Evolutionary conservation across 2,329 filamentous ascomycete genomes (phyloP).

Genomic region (Cercospora zeina): DNA sequence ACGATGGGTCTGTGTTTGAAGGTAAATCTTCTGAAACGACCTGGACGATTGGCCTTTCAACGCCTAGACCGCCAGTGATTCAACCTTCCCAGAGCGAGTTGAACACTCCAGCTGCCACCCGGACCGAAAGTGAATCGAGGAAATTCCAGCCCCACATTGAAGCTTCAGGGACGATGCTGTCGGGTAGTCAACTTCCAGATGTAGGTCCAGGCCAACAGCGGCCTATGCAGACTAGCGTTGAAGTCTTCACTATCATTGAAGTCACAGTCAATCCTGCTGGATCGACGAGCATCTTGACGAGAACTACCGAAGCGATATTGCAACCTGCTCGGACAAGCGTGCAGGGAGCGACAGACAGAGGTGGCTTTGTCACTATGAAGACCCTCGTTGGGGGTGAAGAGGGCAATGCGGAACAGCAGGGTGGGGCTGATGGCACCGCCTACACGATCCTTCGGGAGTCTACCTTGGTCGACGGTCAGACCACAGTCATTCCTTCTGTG

Average conservation of each 20-base stretch:
- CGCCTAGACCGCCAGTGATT: not conserved
- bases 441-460: constrained; percentile 9
- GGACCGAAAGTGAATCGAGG: not conserved
- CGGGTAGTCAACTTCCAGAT: not conserved
- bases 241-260: constrained; percentile 10
- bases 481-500: constrained; percentile 4
- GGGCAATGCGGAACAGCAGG: not conserved
- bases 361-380: constrained; percentile 8
- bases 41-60: constrained; percentile 4
- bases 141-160: not conserved
- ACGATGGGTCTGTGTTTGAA: not conserved
- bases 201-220: not conserved
- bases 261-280: constrained; percentile 2
- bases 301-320: constrained; percentile 10
- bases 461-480: constrained; percentile 3
- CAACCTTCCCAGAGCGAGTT: not conserved
- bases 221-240: not conserved
- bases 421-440: not conserved
- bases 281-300: not conserved
- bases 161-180: not conserved
- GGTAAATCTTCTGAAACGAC: not conserved
- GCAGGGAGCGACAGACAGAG: not conserved
- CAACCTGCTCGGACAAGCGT: not conserved
- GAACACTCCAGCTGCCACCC: not conserved
- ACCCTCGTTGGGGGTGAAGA: not conserved